Evolutionary conservation across 306 rosid species (phyloP).

Genomic region (Dryas drummondii): DNA sequence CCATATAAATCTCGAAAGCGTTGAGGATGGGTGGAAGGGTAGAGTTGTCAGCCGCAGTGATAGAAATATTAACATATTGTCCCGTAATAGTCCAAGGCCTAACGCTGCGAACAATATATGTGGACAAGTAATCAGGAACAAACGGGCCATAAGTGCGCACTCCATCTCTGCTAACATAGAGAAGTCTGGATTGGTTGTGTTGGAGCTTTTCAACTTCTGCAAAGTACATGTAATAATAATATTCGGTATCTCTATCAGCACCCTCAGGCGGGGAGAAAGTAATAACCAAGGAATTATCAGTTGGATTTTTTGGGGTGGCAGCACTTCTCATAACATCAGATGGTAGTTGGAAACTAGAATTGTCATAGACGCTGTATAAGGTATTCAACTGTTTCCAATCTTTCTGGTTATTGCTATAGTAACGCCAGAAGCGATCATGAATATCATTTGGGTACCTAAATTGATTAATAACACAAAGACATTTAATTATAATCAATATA

Average conservation of each 20-base stretch:
- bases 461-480: background rate
- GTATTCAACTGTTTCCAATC: background rate
- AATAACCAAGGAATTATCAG: no score
- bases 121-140: background rate
- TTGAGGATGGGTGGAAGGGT: slow-evolving; percentile 26
- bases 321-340: no score
- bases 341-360: no score
- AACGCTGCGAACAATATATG: background rate
- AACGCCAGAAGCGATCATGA: background rate
- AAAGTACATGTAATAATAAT: background rate
- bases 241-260: background rate
- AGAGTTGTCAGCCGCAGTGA: background rate
- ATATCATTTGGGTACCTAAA: background rate
- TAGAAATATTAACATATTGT: background rate
- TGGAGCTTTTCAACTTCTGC: slow-evolving; percentile 17
- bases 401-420: background rate
- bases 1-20: slow-evolving; percentile 13
- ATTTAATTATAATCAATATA: no score
- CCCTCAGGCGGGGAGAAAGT: no score
- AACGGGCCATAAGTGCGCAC: background rate
- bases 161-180: slow-evolving; percentile 5
- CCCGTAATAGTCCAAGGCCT: background rate
- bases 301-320: no score
- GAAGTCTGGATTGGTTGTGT: slow-evolving; percentile 8
- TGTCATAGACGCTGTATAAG: background rate